Percentiles rank a stretch among this genome's conserved stretches.
Conservation (phyloP, 129 eudicot genomes). For the Centaurea solstitialis region DNA sequence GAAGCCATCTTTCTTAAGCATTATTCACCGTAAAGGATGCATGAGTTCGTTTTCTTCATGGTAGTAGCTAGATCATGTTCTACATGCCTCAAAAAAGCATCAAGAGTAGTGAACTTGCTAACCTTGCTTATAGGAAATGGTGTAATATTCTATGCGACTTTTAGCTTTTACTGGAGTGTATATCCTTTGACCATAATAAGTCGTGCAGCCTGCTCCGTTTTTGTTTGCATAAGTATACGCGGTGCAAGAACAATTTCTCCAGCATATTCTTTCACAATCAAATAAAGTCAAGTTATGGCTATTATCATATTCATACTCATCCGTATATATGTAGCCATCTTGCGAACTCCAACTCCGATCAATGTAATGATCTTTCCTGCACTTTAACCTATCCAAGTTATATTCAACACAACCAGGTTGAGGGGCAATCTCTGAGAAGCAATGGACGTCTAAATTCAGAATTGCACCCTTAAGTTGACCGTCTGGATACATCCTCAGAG, state of each 20-base stretch:
- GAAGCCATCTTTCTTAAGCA: too few species aligned
- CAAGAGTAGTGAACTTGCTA: too few species aligned
- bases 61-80: too few species aligned
- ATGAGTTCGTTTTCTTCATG: background rate
- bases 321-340: background rate
- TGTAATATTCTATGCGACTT: background rate
- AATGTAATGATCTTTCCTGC: conserved; percentile 20
- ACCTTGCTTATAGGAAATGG: background rate
- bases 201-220: conserved; percentile 32
- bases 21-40: too few species aligned
- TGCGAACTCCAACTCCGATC: background rate
- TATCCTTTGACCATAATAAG: conserved; percentile 18
- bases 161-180: conserved; percentile 11
- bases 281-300: conserved; percentile 26
- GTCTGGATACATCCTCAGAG: conserved; percentile 16
- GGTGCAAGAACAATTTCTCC: conserved; percentile 33
- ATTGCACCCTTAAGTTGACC: background rate
- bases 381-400: conserved; percentile 11
- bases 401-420: conserved; percentile 23
- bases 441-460: background rate
- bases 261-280: conserved; percentile 40
- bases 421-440: background rate
- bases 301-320: conserved; percentile 30
- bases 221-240: conserved; percentile 23
- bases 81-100: too few species aligned